Base-by-base conservation (phyloP, 345 rosid species). In the Murraya paniculata region DNA sequence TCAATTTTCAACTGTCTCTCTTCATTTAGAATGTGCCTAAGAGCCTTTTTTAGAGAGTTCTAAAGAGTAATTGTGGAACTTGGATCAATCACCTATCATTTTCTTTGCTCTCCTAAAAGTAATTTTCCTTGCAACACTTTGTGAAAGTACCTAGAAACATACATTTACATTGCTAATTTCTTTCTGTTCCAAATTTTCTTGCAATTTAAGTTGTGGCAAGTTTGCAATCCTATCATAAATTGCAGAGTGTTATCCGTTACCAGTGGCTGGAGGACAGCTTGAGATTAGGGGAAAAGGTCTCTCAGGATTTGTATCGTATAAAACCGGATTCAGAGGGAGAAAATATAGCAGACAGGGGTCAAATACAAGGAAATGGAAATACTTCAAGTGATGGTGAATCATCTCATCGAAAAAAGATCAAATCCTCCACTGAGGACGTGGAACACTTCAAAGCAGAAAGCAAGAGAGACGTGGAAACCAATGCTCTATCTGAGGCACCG, bases 241-340 rank as follows among this genome's bases (percentile, higher is more conserved):
- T 79, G 83, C 86, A 94, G 99, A 81, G 81, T 67, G 85, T 92
- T 80, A 82, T 94, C 24, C 74, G 38, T 67, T 96, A 89, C 76
- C 95, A 87, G 78, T 94, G 98, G 99, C 82, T 96, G 79, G 97
- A 94, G 85, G 95, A 91, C 71, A 91, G 97, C 71, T 77, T 94
- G 85, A 90, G 86, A 74, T 24, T 80, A 35, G 97, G 98, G 67
- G 82, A 89, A 58, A 96, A 86, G 84, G 94, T 86, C 72, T 73
- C 83, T 13, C 94, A 96, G 85, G 92, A 92, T 79, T 62, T 81
- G 28, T 96, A 96, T 78, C 36, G 27, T 68, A 67, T 92, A 24
- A 84, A 79, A 73, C 16, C 79, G 65, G 82, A 83, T 66, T 68
- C 85, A 3, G 94, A 80, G 79, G 87, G 75, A 16, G 81, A 45